A percentile compares a stretch with the other conserved stretches of the same genome.
Evolutionary conservation across 2,329 filamentous ascomycete genomes (phyloP).

Genomic region (Ophiostoma angusticollis): DNA sequence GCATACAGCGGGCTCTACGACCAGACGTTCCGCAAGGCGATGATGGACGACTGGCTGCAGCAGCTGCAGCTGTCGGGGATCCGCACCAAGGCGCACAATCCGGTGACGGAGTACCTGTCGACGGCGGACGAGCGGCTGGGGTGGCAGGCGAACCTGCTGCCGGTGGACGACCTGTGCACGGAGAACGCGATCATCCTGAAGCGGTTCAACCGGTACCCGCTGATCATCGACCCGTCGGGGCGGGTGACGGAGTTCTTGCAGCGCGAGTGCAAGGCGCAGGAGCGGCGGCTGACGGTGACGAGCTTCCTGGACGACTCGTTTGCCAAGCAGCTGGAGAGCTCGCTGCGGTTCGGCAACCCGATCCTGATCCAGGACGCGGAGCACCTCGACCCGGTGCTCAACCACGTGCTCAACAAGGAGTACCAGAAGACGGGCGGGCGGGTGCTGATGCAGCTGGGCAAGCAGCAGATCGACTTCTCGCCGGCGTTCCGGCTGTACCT

Average conservation of each 20-base stretch:
- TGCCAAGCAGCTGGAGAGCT: constrained; percentile 94
- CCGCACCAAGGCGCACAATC: constrained; percentile 83
- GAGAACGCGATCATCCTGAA: constrained; percentile 97
- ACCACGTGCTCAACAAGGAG: constrained; percentile 98
- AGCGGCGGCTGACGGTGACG: constrained; percentile 85
- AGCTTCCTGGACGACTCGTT: constrained; percentile 98
- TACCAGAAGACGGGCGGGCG: constrained; percentile 97
- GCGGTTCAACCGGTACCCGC: constrained; percentile 93
- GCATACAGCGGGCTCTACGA: constrained; percentile 96
- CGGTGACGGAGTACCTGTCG: constrained; percentile 90
- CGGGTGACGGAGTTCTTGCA: constrained; percentile 90
- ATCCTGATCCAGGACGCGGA: constrained; percentile 98
- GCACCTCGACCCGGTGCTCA: constrained; percentile 90
- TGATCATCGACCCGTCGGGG: constrained; percentile 96
- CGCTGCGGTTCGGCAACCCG: constrained; percentile 91
- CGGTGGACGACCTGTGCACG: constrained; percentile 94
- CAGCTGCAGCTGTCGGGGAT: constrained; percentile 90
- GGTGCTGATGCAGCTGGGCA: constrained; percentile 94
- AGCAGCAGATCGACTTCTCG: constrained; percentile 98
- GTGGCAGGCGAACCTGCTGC: constrained; percentile 89
- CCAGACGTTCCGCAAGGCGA: constrained; percentile 92
- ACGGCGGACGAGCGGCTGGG: constrained; percentile 87
- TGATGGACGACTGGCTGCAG: constrained; percentile 95
- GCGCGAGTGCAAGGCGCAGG: constrained; percentile 71
- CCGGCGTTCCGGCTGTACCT: constrained; percentile 91